Conservation (phyloP, 306 rosid genomes). For the Citrullus amarus region DNA sequence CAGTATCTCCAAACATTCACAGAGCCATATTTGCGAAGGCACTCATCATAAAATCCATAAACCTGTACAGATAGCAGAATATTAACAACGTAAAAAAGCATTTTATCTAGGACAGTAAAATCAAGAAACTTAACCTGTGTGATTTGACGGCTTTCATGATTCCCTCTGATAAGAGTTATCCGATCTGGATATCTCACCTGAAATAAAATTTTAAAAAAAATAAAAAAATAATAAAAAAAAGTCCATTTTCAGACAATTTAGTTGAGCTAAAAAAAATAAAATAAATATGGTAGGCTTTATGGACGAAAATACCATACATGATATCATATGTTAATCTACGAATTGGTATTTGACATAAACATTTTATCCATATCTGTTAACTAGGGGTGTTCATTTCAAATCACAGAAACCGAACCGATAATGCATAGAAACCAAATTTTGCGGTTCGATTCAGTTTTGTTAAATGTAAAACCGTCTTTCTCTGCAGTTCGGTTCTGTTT, state of each 20-base stretch:
- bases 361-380: background rate
- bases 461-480: too few relatives aligned
- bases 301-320: background rate
- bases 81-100: constrained; percentile 23
- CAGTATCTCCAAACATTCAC: constrained; percentile 99
- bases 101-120: background rate
- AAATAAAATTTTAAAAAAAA: background rate
- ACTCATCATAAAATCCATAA: constrained; percentile 98
- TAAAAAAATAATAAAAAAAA: background rate
- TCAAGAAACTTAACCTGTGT: constrained; percentile 67
- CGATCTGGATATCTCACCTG: constrained; percentile 99
- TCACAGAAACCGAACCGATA: too few relatives aligned
- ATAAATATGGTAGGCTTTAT: background rate
- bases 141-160: constrained; percentile 98
- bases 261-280: background rate
- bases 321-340: background rate
- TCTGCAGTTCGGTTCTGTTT: too few relatives aligned
- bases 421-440: too few relatives aligned
- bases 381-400: too few relatives aligned
- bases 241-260: constrained; percentile 13
- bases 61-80: constrained; percentile 49
- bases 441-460: too few relatives aligned
- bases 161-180: constrained; percentile 96
- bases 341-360: background rate
- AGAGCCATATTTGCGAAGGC: constrained; percentile 97